Evolutionary conservation across 1,284 basidiomycete species (phyloP).

Genomic region (Rhodofomes roseus): DNA sequence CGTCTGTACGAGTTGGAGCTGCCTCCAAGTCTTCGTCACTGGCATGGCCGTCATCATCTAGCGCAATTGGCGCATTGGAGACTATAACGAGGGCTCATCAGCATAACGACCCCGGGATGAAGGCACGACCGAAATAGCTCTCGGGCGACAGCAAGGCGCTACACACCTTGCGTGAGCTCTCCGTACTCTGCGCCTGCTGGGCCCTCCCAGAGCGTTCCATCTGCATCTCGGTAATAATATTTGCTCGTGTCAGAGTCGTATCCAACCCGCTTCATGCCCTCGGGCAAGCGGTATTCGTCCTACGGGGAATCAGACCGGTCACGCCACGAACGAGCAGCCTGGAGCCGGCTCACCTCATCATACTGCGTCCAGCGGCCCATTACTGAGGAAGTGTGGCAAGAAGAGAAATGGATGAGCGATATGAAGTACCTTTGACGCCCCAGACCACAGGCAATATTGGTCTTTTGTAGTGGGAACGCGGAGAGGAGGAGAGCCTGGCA

Average conservation of each 20-base stretch:
- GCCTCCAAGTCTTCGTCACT: constrained; percentile 54
- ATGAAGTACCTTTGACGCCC: background rate
- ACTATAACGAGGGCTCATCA: constrained; percentile 12
- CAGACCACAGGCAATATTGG: constrained; percentile 3
- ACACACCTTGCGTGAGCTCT: constrained; percentile 33
- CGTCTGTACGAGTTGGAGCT: constrained; percentile 44
- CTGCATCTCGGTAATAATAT: constrained; percentile 33
- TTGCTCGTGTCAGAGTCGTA: constrained; percentile 40
- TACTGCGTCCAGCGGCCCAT: constrained; percentile 42
- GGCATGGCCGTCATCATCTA: constrained; percentile 15
- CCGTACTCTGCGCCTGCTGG: constrained; percentile 32
- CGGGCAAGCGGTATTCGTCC: constrained; percentile 39
- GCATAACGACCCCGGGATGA: background rate
- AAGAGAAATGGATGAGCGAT: constrained; percentile 4
- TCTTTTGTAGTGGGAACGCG: background rate
- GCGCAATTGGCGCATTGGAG: constrained; percentile 17
- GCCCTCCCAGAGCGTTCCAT: constrained; percentile 35
- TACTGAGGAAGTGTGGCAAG: background rate
- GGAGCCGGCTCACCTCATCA: constrained; percentile 30
- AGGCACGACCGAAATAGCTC: background rate
- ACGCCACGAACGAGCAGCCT: constrained; percentile 3
- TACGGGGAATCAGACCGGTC: constrained; percentile 13
- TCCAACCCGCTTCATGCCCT: constrained; percentile 40
- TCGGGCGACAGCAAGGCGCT: constrained; percentile 1
- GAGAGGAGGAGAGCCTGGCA: background rate